Evolutionary conservation across 2,329 filamentous ascomycete species (phyloP).

Genomic region (Cercospora nicotianae): DNA sequence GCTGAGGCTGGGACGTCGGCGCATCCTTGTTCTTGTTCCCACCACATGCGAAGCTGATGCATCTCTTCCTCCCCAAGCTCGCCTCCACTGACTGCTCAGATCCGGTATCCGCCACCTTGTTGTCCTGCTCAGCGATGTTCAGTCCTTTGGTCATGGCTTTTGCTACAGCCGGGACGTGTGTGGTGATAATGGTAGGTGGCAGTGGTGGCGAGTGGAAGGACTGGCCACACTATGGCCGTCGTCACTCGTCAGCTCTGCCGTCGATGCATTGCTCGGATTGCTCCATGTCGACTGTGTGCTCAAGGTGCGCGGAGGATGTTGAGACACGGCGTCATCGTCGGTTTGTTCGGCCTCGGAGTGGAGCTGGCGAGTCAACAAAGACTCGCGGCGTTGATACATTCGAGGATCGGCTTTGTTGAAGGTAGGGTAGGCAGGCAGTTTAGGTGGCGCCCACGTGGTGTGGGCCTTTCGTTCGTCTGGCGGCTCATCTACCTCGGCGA

Average conservation of each 20-base stretch:
- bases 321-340: conserved; percentile 40
- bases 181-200: conserved; percentile 54
- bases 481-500: conserved; percentile 82
- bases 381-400: conserved; percentile 64
- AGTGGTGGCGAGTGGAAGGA: conserved; percentile 80
- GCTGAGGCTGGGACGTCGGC: conserved; percentile 37
- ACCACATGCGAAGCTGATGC: conserved; percentile 84
- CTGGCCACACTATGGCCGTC: conserved; percentile 74
- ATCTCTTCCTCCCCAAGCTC: conserved; percentile 74
- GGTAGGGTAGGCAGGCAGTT: conserved; percentile 16
- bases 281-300: conserved; percentile 69
- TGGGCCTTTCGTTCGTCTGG: conserved; percentile 59
- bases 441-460: conserved; percentile 17
- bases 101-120: conserved; percentile 35
- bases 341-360: conserved; percentile 53
- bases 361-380: conserved; percentile 83
- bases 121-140: conserved; percentile 42
- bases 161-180: conserved; percentile 41
- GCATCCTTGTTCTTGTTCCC: conserved; percentile 58
- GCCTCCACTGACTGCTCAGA: conserved; percentile 61
- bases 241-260: conserved; percentile 91
- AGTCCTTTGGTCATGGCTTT: conserved; percentile 43
- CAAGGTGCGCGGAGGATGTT: conserved; percentile 43
- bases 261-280: conserved; percentile 77
- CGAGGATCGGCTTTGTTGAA: conserved; percentile 47